Base-by-base conservation (phyloP, 768 basidiomycete genomes). In the Clavaria fumosa region DNA sequence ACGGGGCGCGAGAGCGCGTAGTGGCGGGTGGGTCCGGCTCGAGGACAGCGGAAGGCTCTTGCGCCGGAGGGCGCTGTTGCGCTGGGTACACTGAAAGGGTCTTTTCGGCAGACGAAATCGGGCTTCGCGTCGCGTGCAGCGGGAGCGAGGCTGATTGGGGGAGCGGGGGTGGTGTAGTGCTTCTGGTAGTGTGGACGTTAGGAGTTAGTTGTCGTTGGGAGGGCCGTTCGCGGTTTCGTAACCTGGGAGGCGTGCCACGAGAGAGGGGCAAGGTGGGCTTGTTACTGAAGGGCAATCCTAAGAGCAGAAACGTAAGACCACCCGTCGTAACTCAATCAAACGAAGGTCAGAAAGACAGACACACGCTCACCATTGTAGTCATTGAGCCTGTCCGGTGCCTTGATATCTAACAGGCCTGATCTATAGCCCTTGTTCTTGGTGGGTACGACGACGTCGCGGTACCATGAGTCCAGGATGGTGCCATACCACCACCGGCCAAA, bases 401-500 rank as follows among this genome's bases (percentile, higher is more conserved):
- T 82, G 58, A 85, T 71, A 42, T 69, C 72, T 34, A 85, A 58
- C 41, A 88, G 78, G 27, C 83, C 83, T 9, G 82, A 80, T 38
- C 68, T 75, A 70, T 77, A 77, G 45, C 75, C 69, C 52, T 83
- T 78, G 41, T 78, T 69, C 46, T 70, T 78, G 18, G 70, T 64
- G 40, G 70, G 61, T 23, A 70, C 60, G 45, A 78, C 63, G 40
- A 72, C 67, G 56, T 79, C 72, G 45, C 72, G 71, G 60, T 75
- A 83, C 76, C 79, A 81, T n/a, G 74, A 66, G 45, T 84, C 78
- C 40, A 86, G 63, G n/a, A 72, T 59, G 27, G 83, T 84, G 31
- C 80, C 85, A 33, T 78, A 64, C 79, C 83, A 91, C 89, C 89
- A 93, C 44, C 69, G 74, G 1, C 89, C 89, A 57, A 91, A 91